phyloP scores from a whole-genome alignment of 1,284 basidiomycete genomes.

The Psilocybe mexicana region DNA sequence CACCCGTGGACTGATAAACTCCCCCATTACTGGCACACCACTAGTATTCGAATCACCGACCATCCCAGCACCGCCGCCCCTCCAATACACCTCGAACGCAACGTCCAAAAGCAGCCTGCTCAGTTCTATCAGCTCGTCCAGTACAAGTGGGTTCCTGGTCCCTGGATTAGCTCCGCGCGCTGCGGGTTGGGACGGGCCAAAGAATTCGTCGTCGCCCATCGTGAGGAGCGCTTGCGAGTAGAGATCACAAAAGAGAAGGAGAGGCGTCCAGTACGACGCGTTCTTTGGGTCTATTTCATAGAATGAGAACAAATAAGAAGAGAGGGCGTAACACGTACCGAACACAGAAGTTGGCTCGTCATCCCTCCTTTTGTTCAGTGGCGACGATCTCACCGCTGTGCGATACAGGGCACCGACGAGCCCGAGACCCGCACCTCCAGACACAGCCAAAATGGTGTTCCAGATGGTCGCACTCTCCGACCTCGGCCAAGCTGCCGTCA shows the following conservation, averaged over 20 bases:
- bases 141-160: conserved; percentile 69
- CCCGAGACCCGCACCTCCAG: no score
- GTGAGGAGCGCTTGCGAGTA: conserved; percentile 88
- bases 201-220: conserved; percentile 98
- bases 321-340: background rate
- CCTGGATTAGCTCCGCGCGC: background rate
- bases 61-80: conserved; percentile 50
- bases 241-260: conserved; percentile 82
- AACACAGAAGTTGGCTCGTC: no score
- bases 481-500: conserved; percentile 44
- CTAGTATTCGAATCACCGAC: conserved; percentile 24
- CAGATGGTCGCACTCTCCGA: no score
- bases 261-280: conserved; percentile 56
- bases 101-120: conserved; percentile 75
- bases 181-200: conserved; percentile 38
- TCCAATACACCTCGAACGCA: conserved; percentile 81
- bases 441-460: no score
- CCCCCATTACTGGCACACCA: no score
- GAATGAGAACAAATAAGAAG: background rate
- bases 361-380: no score
- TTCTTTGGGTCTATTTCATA: conserved; percentile 46
- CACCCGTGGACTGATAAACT: conserved; percentile 13
- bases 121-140: conserved; percentile 81
- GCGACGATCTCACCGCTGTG: no score
- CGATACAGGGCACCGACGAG: no score